These are phyloP conservation scores for Saururus chinensis DNA, from an alignment of 164 flowering plant genomes.

Conservation along the genomic window DNA sequence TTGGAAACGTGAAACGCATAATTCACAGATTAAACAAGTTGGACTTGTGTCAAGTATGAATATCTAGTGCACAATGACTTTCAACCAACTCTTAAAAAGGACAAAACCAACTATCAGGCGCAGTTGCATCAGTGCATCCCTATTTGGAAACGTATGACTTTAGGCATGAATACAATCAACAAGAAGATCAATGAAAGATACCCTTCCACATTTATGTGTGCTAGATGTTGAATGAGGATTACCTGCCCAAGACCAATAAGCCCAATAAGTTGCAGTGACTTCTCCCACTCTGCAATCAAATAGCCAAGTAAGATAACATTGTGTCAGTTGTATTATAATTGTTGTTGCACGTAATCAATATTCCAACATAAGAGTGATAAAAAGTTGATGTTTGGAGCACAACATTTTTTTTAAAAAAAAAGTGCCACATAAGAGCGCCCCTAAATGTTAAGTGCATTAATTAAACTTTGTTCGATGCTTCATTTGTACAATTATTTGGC, in stretches of 20 bases:
- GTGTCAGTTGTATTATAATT: not conserved
- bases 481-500: no score
- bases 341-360: not conserved
- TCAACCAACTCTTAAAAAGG: no score
- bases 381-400: not conserved
- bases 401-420: not conserved
- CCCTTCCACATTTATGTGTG: not conserved
- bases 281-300: conserved; percentile 78
- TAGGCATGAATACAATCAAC: not conserved
- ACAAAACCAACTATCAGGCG: no score
- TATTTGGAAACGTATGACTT: no score
- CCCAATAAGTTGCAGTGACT: conserved; percentile 62
- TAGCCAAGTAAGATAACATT: not conserved
- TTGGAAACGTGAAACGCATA: no score
- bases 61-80: no score
- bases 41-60: no score
- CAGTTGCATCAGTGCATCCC: no score
- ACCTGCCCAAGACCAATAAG: conserved; percentile 79
- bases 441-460: no score
- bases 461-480: no score
- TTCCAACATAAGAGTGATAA: not conserved
- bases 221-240: conserved; percentile 1
- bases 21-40: no score
- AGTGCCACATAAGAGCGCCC: no score
- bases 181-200: not conserved